Evolutionary conservation across 257 asterid species (phyloP).

Genomic region (Marsdenia floribunda): DNA sequence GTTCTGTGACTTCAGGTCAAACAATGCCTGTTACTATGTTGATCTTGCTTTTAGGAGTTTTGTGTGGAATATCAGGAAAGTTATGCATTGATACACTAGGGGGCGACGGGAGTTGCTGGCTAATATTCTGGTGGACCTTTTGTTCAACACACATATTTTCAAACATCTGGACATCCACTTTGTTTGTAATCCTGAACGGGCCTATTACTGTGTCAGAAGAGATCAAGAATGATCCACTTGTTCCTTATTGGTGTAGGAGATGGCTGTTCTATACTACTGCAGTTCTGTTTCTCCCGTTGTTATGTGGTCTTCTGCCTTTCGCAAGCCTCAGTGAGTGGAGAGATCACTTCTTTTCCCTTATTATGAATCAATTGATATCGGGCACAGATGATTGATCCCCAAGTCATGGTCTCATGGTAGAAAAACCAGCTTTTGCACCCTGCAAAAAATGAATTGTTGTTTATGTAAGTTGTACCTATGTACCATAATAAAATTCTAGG

Average conservation of each 20-base stretch:
- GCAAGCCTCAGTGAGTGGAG: slow-evolving; percentile 74
- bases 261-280: slow-evolving; percentile 27
- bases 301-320: slow-evolving; percentile 83
- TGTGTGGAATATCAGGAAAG: slow-evolving; percentile 69
- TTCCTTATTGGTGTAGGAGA: slow-evolving; percentile 64
- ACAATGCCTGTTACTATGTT: slow-evolving; percentile 83
- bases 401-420: too few relatives aligned
- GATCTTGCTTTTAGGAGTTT: slow-evolving; percentile 53
- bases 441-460: neutral
- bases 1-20: slow-evolving; percentile 60
- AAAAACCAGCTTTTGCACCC: neutral
- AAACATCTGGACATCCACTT: slow-evolving; percentile 39
- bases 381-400: slow-evolving; percentile 26
- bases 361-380: slow-evolving; percentile 6
- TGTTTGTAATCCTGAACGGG: slow-evolving; percentile 55
- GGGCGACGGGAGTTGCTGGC: slow-evolving; percentile 71
- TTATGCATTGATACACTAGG: slow-evolving; percentile 80
- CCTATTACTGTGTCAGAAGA: slow-evolving; percentile 45
- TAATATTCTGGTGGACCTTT: slow-evolving; percentile 56
- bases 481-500: neutral
- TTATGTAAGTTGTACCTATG: neutral
- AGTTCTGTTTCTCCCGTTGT: slow-evolving; percentile 51
- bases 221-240: neutral
- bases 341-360: slow-evolving; percentile 45
- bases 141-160: slow-evolving; percentile 67